Conservation (phyloP, 2,329 filamentous ascomycete species). For the Aspergillus jensenii region DNA sequence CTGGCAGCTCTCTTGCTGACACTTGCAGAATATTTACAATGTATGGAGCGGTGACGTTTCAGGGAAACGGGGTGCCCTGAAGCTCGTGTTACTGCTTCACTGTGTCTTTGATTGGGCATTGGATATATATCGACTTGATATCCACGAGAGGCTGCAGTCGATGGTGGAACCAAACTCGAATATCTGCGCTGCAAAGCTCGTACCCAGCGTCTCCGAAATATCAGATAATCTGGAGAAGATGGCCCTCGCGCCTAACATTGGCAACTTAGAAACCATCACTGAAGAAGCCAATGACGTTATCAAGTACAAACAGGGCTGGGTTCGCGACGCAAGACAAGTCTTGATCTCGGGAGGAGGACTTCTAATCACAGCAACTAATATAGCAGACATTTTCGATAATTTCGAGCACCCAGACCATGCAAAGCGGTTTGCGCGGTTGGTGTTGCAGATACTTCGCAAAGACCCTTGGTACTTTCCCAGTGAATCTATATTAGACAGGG, state of each 20-base stretch:
- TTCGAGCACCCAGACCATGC: conserved; percentile 1
- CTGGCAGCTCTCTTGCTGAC: background rate
- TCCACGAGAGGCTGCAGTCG: background rate
- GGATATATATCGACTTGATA: background rate
- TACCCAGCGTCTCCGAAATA: background rate
- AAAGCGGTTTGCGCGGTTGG: background rate
- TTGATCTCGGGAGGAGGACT: background rate
- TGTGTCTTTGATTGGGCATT: background rate
- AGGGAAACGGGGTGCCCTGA: background rate
- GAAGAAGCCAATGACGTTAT: background rate
- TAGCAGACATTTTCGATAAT: background rate
- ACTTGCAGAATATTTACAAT: conserved; percentile 1
- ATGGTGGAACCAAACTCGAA: background rate
- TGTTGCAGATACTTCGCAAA: background rate
- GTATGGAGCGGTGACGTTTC: background rate
- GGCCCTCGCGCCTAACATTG: too few species aligned
- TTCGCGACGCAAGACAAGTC: background rate
- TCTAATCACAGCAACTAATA: background rate
- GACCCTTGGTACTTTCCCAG: background rate
- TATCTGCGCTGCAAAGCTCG: too few species aligned
- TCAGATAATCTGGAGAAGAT: background rate
- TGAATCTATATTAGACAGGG: background rate
- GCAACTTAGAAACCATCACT: background rate
- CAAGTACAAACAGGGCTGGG: background rate
- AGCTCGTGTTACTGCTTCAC: background rate